Base-by-base conservation (phyloP, 2,329 filamentous ascomycete genomes). In the Plectosphaerella cucumerina region DNA sequence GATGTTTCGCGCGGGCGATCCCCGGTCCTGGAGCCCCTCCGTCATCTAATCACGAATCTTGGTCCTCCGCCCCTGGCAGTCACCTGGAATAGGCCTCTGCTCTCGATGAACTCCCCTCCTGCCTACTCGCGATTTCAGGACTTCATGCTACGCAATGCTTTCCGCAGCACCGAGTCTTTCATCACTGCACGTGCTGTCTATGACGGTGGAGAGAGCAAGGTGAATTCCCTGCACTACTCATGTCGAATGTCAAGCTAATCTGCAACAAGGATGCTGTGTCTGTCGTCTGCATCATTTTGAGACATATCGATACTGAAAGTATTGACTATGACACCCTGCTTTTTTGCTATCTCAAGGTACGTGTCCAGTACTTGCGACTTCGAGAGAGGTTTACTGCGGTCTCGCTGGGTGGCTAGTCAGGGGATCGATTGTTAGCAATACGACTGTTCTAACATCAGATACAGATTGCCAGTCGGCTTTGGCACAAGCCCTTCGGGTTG, bases 81-180 rank as follows among this genome's bases (percentile, higher is more conserved):
- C 6, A 86, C 84, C 1, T 87, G 85, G 82, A 87, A 86, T 56
- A 73, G 84, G 47, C 85, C 85, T 10, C 77, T 80, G 47, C 81
- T 87, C n/a, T 80, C 81, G 1, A 65, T 75, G 22, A 88, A 87
- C 56, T 80, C 69, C 17, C 84, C 84, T 5, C 80, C 82, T 1
- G 70, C 80, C 6, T 88, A 87, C 62, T 86, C 84, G 2, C 74
- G 83, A 21, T 88, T 88, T 57, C 85, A 88, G 57, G 82, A 87
- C 56, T 88, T 88, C 59, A 88, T 88, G 85, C 74, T 88, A 44
- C 78, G 80, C 17, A 86, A 87, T 61, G 84, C 84, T 2, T 84
- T 85, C 56, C 76, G 81, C 35, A 82, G 80, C 57, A 81, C 79
- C 0, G 85, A 87, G 57, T 85, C 82, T 3, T 81, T 85, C 52